Base-by-base conservation (phyloP, 2,329 filamentous ascomycete genomes). In the Colletotrichum sp. region DNA sequence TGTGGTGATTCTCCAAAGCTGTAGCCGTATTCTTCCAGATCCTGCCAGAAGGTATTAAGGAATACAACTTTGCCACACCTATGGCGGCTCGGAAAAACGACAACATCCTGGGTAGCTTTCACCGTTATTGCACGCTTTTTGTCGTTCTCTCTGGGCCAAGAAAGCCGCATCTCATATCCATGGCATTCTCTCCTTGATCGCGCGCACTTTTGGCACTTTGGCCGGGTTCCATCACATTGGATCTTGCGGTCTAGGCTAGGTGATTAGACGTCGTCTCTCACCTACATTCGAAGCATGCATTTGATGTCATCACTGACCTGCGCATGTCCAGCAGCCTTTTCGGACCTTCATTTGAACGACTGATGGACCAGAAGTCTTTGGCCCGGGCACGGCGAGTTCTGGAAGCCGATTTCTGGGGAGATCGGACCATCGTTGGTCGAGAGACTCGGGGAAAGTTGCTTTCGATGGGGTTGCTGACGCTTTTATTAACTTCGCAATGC, bases 271-370 rank as follows among this genome's bases (percentile, higher is more conserved):
- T 0, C 26, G 3, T 30, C 5, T 8, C 48, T 7, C 2, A 7
- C 16, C 36, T 9, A 6, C 24, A 34, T n/a, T 24, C 13, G 12
- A 1, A 16, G 7, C 4, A 18, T 21, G 43, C 0, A 8, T 3
- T 3, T 16, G 13, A 1, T 0, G 1, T n/a, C 1, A 8, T 0
- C 26, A 72, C 71, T 72, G n/a, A 72, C 71, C 64, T 63, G 71
- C 36, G 5, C 71, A 72, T 2, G 71, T 72, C 71, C 65, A 73
- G 28, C 65, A 73, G 13, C 65, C 55, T 18, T 32, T 73, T 21
- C 65, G 65, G n/a, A n/a, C 15, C 30, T 55, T 73, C 71, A 70
- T 73, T 24, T 9, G 1, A 15, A 1, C 21, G 57, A 36, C 13
- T 6, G 13, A 24, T 57, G n/a, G 3, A 18, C 8, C 1, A 9